Conservation (phyloP, 2,329 filamentous ascomycete species). For the Ophiocordyceps polyrhachis-furcata region DNA sequence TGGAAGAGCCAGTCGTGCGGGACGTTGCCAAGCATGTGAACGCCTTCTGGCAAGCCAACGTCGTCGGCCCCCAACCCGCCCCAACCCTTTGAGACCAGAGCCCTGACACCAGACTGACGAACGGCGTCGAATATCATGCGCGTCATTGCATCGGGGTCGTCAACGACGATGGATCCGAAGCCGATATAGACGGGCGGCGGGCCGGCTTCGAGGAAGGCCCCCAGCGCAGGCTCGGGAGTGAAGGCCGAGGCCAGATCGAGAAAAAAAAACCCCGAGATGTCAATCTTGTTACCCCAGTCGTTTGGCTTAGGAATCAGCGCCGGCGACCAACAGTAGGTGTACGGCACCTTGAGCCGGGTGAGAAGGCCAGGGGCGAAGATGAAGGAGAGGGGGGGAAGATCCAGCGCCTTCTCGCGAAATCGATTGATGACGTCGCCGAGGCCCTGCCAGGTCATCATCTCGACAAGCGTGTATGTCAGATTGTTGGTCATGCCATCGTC, state of each 20-base stretch:
- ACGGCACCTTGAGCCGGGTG: constrained; percentile 56
- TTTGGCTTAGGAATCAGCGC: constrained; percentile 60
- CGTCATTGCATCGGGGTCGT: constrained; percentile 55
- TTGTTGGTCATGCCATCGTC: constrained; percentile 66
- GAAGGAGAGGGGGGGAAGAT: constrained; percentile 58
- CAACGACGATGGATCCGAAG: constrained; percentile 68
- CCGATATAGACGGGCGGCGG: constrained; percentile 65
- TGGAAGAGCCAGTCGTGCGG: constrained; percentile 85
- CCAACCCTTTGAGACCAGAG: constrained; percentile 76
- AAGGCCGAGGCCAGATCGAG: constrained; percentile 49
- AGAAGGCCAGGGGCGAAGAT: constrained; percentile 72
- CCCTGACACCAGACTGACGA: constrained; percentile 47
- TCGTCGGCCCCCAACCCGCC: constrained; percentile 62
- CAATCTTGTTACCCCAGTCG: constrained; percentile 56
- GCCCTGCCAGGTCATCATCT: constrained; percentile 88
- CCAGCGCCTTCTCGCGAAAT: constrained; percentile 57
- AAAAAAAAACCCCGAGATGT: constrained; percentile 61
- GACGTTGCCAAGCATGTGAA: constrained; percentile 70
- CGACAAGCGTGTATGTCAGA: constrained; percentile 65
- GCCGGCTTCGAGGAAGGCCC: constrained; percentile 46
- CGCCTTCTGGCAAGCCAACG: constrained; percentile 49
- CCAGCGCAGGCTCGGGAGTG: constrained; percentile 44
- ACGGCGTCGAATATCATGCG: constrained; percentile 55
- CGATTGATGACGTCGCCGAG: constrained; percentile 80
- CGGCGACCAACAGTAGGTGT: constrained; percentile 81